These are phyloP conservation scores for Psilocybe tampanensis DNA, from an alignment of 768 basidiomycete species.

Conservation along the genomic window DNA sequence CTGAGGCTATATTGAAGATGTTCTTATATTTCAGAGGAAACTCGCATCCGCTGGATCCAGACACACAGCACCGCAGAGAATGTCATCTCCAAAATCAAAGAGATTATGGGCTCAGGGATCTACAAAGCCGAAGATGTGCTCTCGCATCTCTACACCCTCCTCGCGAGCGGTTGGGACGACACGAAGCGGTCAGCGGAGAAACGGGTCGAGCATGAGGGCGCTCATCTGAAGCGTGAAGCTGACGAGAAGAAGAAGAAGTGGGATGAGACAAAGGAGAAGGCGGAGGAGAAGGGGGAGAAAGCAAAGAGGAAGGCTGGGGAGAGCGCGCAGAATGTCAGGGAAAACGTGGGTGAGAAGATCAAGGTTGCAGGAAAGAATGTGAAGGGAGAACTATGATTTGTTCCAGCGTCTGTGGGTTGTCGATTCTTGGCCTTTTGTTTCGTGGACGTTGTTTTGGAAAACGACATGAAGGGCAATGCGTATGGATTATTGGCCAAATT, in stretches of 20 bases:
- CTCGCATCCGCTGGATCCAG: constrained; percentile 80
- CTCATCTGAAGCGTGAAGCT: constrained; percentile 17
- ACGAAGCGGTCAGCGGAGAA: constrained; percentile 17
- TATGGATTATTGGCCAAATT: no score
- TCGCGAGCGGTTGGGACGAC: constrained; percentile 43
- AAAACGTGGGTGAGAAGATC: constrained; percentile 38
- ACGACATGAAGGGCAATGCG: no score
- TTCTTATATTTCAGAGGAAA: constrained; percentile 71
- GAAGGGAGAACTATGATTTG: constrained; percentile 39
- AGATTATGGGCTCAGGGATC: constrained; percentile 67
- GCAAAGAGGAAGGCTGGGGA: constrained; percentile 29
- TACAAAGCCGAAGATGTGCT: constrained; percentile 80
- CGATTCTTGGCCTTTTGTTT: background rate
- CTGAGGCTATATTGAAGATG: no score
- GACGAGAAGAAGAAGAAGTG: constrained; percentile 23
- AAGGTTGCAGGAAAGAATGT: constrained; percentile 38
- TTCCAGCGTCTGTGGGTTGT: background rate
- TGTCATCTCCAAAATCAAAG: constrained; percentile 62
- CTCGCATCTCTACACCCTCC: constrained; percentile 42
- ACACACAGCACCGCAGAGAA: constrained; percentile 56
- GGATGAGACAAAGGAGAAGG: constrained; percentile 19
- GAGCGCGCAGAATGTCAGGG: constrained; percentile 29
- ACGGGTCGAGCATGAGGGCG: constrained; percentile 21
- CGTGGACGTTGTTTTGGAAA: background rate
- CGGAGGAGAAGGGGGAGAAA: constrained; percentile 26